Evolutionary conservation across 805 yeast genomes (phyloP).

Genomic region (Tetrapisispora namnaoensis): DNA sequence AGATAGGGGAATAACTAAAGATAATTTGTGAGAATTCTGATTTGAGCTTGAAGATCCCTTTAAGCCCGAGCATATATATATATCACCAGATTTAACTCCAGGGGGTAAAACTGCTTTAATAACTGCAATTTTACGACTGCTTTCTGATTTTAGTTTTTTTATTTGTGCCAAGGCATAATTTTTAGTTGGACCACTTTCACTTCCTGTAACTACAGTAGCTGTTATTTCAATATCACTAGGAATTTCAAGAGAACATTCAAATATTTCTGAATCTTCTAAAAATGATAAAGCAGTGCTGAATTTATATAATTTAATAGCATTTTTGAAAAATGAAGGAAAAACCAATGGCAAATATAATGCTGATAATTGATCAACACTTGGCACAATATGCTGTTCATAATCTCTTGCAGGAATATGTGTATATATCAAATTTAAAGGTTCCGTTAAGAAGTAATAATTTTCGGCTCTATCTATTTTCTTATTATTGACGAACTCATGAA

Average conservation of each 20-base stretch:
- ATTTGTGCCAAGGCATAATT: conserved; percentile 68
- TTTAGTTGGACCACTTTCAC: conserved; percentile 29
- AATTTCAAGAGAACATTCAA: conserved; percentile 65
- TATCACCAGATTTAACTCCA: conserved; percentile 54
- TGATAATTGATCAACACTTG: conserved; percentile 69
- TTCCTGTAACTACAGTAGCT: conserved; percentile 44
- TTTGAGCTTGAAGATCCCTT: conserved; percentile 49
- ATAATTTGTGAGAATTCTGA: conserved; percentile 55
- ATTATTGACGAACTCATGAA: conserved; percentile 33
- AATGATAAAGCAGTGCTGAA: conserved; percentile 72
- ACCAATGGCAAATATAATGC: conserved; percentile 77
- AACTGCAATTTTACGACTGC: conserved; percentile 52
- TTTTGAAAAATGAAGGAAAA: conserved; percentile 69
- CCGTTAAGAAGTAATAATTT: conserved; percentile 62
- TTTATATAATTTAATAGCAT: conserved; percentile 48
- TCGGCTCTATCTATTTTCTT: conserved; percentile 26
- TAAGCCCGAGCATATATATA: conserved; percentile 64
- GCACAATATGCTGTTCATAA: conserved; percentile 76
- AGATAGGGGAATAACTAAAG: conserved; percentile 63
- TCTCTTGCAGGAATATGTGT: conserved; percentile 80
- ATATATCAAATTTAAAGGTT: conserved; percentile 65
- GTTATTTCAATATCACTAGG: conserved; percentile 64
- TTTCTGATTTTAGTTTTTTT: conserved; percentile 46
- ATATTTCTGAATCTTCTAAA: conserved; percentile 63
- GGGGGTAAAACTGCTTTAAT: conserved; percentile 76